These are phyloP conservation scores for Cryptococcus hybrid DNA, from an alignment of 1,284 basidiomycete species.

Conservation along the genomic window DNA sequence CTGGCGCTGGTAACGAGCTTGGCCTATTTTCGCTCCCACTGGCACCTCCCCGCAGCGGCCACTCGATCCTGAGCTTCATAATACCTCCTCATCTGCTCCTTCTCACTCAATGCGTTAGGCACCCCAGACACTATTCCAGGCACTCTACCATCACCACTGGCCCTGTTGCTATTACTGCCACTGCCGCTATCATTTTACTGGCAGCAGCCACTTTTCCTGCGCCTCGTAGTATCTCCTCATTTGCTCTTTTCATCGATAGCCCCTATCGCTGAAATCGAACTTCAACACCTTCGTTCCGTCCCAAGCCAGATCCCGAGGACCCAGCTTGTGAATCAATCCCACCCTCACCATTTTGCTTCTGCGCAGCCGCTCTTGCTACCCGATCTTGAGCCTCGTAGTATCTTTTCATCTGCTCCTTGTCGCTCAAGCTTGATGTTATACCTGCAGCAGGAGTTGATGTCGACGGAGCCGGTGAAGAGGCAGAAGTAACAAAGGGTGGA, in stretches of 20 bases:
- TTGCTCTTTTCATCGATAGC: constrained; percentile 37
- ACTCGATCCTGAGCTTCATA: constrained; percentile 60
- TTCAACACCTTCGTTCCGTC: not conserved
- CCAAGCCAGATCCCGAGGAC: constrained; percentile 2
- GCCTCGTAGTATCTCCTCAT: constrained; percentile 56
- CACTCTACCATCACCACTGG: not conserved
- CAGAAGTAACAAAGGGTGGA: not conserved
- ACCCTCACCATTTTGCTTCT: constrained; percentile 2
- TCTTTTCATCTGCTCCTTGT: constrained; percentile 33
- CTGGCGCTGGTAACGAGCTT: not conserved
- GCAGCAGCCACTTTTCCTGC: constrained; percentile 52
- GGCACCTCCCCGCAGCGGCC: constrained; percentile 3
- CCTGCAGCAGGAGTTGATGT: not conserved
- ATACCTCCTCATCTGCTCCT: constrained; percentile 45
- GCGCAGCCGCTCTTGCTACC: constrained; percentile 2
- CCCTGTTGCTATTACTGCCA: constrained; percentile 6
- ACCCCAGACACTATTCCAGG: not conserved
- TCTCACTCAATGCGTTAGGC: constrained; percentile 26
- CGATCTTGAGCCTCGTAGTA: constrained; percentile 28
- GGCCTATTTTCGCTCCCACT: not conserved
- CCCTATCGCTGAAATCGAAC: not conserved
- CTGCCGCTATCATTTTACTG: not conserved
- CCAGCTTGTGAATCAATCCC: not conserved
- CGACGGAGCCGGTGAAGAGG: not conserved
- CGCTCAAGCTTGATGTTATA: constrained; percentile 10